These are phyloP conservation scores for Conidiobolus incongruus DNA, from an alignment of 371 early-diverging fungal genomes.

Conservation along the genomic window DNA sequence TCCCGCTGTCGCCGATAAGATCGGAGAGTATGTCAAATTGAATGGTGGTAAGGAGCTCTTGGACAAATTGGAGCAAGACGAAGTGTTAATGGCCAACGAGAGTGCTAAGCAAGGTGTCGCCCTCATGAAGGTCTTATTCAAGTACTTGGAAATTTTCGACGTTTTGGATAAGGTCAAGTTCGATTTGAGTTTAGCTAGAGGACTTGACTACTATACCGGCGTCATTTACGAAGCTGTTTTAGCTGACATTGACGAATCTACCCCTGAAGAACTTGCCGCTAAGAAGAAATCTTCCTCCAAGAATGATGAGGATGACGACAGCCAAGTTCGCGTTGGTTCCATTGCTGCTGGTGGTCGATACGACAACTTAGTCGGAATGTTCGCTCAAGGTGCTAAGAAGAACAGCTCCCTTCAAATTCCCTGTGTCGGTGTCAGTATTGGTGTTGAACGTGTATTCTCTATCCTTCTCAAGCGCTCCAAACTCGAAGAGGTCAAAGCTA, in stretches of 20 bases:
- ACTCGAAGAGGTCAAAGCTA: constrained; percentile 43
- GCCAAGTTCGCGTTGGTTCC: constrained; percentile 83
- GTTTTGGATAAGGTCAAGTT: constrained; percentile 42
- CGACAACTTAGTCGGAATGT: constrained; percentile 94
- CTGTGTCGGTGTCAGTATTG: constrained; percentile 96
- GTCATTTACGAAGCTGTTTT: constrained; percentile 96
- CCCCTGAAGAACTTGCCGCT: not conserved
- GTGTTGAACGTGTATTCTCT: constrained; percentile 93
- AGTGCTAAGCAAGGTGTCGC: constrained; percentile 65
- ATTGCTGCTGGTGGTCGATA: constrained; percentile 99
- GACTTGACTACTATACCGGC: constrained; percentile 99
- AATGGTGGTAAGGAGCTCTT: constrained; percentile 61
- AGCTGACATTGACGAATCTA: constrained; percentile 26
- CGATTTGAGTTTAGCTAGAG: constrained; percentile 93
- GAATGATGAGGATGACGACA: constrained; percentile 40
- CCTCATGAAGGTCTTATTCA: constrained; percentile 73
- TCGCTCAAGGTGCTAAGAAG: constrained; percentile 41
- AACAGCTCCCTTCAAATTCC: constrained; percentile 56
- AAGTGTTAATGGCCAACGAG: constrained; percentile 30
- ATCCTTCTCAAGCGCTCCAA: constrained; percentile 44
- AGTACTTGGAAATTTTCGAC: constrained; percentile 65
- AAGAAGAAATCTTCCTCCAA: constrained; percentile 7
- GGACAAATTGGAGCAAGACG: constrained; percentile 33
- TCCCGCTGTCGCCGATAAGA: constrained; percentile 57
- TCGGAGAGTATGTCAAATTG: constrained; percentile 70